A percentile compares a stretch with the other conserved stretches of the same genome.
phyloP scores from a whole-genome alignment of 2,329 filamentous ascomycete genomes.

The Ophiostoma populinum region DNA sequence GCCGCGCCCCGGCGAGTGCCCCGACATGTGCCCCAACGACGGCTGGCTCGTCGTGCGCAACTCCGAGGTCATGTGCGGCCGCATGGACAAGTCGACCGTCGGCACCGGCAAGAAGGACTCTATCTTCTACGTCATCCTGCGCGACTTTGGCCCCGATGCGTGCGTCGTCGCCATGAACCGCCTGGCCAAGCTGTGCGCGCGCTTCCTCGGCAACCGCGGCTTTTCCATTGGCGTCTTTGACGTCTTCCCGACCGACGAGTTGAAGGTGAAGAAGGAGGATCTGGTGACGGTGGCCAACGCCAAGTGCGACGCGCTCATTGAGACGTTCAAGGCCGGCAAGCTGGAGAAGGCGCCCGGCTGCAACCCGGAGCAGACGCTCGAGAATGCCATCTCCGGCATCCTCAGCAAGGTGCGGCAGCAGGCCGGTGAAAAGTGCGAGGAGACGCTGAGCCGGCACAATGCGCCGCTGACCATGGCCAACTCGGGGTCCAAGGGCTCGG shows the following conservation, averaged over 20 bases:
- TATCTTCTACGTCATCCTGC: conserved; percentile 88
- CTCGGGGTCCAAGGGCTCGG: conserved; percentile 89
- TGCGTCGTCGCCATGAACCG: conserved; percentile 89
- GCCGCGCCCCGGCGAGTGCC: conserved; percentile 34
- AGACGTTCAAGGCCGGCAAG: conserved; percentile 61
- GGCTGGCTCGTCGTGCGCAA: conserved; percentile 87
- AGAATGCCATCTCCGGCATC: conserved; percentile 79
- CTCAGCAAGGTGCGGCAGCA: conserved; percentile 82
- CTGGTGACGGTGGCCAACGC: conserved; percentile 65
- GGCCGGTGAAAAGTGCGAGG: conserved; percentile 80
- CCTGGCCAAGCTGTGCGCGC: conserved; percentile 74
- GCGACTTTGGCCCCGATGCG: conserved; percentile 82
- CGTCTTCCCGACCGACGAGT: conserved; percentile 62
- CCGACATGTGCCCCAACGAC: conserved; percentile 72
- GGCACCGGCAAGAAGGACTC: conserved; percentile 95
- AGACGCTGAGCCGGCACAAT: conserved; percentile 78
- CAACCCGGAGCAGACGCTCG: conserved; percentile 79
- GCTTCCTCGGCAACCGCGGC: conserved; percentile 74
- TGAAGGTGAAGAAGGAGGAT: conserved; percentile 55
- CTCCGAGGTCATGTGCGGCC: conserved; percentile 91
- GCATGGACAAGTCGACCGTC: conserved; percentile 97
- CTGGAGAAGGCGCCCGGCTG: conserved; percentile 77
- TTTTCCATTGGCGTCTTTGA: conserved; percentile 95
- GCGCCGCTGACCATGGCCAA: conserved; percentile 92
- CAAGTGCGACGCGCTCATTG: conserved; percentile 69